These are phyloP conservation scores for Pleurotus sapidus DNA, from an alignment of 768 basidiomycete genomes.

Conservation along the genomic window DNA sequence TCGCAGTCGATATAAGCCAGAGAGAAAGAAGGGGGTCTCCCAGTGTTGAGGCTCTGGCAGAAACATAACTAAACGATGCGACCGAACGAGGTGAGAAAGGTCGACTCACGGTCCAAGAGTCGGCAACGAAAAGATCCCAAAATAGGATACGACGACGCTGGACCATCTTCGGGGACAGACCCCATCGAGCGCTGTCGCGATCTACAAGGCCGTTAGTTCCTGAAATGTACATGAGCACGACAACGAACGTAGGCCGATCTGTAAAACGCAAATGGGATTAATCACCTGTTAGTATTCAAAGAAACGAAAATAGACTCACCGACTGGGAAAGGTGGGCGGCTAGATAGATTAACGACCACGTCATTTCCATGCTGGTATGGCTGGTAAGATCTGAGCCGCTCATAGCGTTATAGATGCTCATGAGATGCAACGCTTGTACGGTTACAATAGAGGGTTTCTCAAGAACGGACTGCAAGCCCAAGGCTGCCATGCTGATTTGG, in stretches of 20 bases:
- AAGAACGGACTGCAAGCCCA: slow-evolving; percentile 65
- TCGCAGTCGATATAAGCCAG: slow-evolving; percentile 66
- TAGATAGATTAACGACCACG: slow-evolving; percentile 65
- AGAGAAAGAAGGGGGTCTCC: slow-evolving; percentile 68
- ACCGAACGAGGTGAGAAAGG: background rate
- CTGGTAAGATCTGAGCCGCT: slow-evolving; percentile 56
- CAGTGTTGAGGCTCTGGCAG: slow-evolving; percentile 61
- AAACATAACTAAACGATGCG: background rate
- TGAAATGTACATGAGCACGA: background rate
- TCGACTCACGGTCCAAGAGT: slow-evolving; percentile 59
- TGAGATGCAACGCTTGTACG: slow-evolving; percentile 60
- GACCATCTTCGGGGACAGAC: slow-evolving; percentile 57
- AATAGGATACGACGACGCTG: slow-evolving; percentile 66
- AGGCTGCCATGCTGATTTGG: slow-evolving; percentile 60
- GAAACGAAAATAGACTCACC: slow-evolving; percentile 33
- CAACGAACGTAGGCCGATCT: slow-evolving; percentile 71
- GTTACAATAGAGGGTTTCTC: slow-evolving; percentile 72
- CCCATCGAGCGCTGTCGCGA: slow-evolving; percentile 66
- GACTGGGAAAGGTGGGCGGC: slow-evolving; percentile 65
- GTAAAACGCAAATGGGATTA: background rate
- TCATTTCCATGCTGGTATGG: slow-evolving; percentile 72
- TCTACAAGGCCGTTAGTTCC: slow-evolving; percentile 30
- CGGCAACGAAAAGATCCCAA: slow-evolving; percentile 77
- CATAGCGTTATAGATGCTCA: slow-evolving; percentile 72
- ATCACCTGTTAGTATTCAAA: background rate